Percentiles rank a stretch among this genome's conserved stretches.
phyloP scores from a whole-genome alignment of 352 stramenopile species.

The Pythium phragmitis region DNA sequence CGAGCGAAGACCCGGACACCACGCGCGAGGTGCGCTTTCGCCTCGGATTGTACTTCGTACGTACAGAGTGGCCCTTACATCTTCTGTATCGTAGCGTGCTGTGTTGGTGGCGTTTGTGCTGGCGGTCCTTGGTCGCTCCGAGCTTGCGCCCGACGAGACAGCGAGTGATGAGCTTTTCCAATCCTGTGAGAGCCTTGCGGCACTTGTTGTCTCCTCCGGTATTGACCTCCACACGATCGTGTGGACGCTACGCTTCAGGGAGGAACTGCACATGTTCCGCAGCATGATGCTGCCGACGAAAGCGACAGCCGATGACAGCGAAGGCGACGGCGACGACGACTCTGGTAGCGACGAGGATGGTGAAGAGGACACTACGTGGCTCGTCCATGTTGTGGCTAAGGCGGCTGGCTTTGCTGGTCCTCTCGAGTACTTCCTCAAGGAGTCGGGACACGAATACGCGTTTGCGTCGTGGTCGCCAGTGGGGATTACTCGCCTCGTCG shows the following conservation, averaged over 20 bases:
- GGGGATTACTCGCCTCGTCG: constrained; percentile 42
- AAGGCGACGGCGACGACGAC: constrained; percentile 14
- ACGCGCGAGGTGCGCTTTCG: constrained; percentile 18
- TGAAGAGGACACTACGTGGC: constrained; percentile 27
- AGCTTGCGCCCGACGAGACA: constrained; percentile 3
- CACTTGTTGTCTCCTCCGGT: constrained; percentile 30
- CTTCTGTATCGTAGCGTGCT: constrained; percentile 16
- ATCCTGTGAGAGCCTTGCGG: constrained; percentile 28
- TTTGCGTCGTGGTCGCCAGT: constrained; percentile 61
- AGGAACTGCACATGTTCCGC: constrained; percentile 44
- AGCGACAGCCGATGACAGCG: constrained; percentile 22
- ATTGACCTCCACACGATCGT: constrained; percentile 43
- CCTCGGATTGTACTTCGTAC: neutral
- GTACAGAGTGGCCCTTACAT: neutral
- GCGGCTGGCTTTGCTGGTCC: constrained; percentile 30
- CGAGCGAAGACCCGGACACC: constrained; percentile 15
- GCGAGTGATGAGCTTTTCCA: neutral
- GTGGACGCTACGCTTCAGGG: constrained; percentile 52
- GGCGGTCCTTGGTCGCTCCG: constrained; percentile 13
- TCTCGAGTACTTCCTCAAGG: constrained; percentile 56
- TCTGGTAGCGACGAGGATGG: constrained; percentile 23
- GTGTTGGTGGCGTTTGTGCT: constrained; percentile 29
- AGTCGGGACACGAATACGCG: constrained; percentile 45
- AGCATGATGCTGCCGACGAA: constrained; percentile 31
- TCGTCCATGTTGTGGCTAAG: constrained; percentile 30